These are phyloP conservation scores for Termitomyces sp. DNA, from an alignment of 768 basidiomycete species.

Conservation along the genomic window DNA sequence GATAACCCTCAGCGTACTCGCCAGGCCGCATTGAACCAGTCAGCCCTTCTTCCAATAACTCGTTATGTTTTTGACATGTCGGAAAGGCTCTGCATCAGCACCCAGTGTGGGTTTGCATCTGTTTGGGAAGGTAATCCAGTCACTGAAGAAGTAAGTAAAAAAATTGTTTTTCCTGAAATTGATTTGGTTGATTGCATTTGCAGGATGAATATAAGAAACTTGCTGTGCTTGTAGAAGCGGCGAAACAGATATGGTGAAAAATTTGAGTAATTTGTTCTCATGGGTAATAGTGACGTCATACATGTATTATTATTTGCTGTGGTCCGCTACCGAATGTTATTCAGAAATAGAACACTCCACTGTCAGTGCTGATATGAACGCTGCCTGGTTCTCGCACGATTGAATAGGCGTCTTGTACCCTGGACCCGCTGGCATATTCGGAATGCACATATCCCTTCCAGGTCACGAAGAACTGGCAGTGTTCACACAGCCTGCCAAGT, in stretches of 20 bases:
- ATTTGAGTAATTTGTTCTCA: background rate
- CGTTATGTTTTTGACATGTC: conserved; percentile 6
- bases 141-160: conserved; percentile 43
- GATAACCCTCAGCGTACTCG: conserved; percentile 42
- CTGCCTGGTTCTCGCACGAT: too few species aligned
- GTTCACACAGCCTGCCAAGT: too few species aligned
- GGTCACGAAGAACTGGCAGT: too few species aligned
- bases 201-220: conserved; percentile 52
- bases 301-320: background rate
- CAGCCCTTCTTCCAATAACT: conserved; percentile 15
- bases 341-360: too few species aligned
- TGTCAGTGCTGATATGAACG: too few species aligned
- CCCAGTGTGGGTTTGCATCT: conserved; percentile 65
- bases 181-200: background rate
- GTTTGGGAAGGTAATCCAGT: conserved; percentile 58
- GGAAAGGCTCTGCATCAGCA: conserved; percentile 49
- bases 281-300: background rate
- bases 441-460: too few species aligned
- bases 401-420: too few species aligned
- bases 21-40: conserved; percentile 53
- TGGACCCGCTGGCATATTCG: too few species aligned
- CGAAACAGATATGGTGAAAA: conserved; percentile 42
- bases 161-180: background rate
- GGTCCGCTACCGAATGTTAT: too few species aligned
- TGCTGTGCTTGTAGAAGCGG: conserved; percentile 38